These are phyloP conservation scores for Ceratorhiza oryzae-sativae DNA, from an alignment of 1,284 basidiomycete genomes.

Conservation along the genomic window DNA sequence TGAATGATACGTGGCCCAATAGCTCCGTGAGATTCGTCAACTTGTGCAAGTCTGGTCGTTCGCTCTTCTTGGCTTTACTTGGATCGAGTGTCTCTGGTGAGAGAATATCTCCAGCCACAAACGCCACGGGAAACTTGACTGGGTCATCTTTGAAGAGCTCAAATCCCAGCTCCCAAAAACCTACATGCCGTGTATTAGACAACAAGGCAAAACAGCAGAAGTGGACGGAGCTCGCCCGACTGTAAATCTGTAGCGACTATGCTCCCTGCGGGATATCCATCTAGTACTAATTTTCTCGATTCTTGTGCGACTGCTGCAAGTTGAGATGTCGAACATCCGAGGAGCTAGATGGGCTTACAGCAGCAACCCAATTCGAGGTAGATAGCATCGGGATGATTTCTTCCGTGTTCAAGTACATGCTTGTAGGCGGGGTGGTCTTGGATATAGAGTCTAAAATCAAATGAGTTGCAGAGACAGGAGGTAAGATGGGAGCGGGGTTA, in stretches of 20 bases:
- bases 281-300: constrained; percentile 53
- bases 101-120: constrained; percentile 59
- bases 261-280: constrained; percentile 52
- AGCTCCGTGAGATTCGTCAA: constrained; percentile 56
- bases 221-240: constrained; percentile 46
- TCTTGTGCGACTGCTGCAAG: constrained; percentile 56
- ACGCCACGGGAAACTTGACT: constrained; percentile 55
- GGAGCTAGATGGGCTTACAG: constrained; percentile 53
- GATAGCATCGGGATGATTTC: constrained; percentile 55
- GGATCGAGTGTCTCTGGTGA: constrained; percentile 44
- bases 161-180: constrained; percentile 52
- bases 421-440: constrained; percentile 55
- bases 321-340: not conserved
- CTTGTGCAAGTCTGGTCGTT: constrained; percentile 49
- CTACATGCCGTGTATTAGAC: constrained; percentile 39
- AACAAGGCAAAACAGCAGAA: not conserved
- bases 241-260: constrained; percentile 52
- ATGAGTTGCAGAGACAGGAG: not conserved
- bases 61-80: constrained; percentile 45
- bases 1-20: constrained; percentile 56
- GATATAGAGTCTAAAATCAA: not conserved
- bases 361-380: constrained; percentile 60
- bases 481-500: constrained; percentile 21
- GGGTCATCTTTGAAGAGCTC: constrained; percentile 50
- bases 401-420: constrained; percentile 53